Base-by-base conservation (phyloP, 495 filamentous ascomycete species). In the Penicillium egyptiacum region DNA sequence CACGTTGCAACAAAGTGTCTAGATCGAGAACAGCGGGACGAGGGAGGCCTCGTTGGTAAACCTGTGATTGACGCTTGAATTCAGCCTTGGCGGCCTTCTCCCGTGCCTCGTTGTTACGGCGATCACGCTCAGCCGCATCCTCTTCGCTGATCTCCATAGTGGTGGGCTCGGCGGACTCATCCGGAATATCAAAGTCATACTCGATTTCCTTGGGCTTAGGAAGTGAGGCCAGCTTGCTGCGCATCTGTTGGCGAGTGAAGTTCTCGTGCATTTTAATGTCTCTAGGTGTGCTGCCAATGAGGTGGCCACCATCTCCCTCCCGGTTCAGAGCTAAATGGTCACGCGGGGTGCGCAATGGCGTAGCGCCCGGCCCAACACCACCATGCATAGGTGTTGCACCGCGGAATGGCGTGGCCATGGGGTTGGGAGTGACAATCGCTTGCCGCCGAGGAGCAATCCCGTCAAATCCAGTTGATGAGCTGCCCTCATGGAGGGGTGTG, bases 181-280 rank as follows among this genome's bases (percentile, higher is more conserved):
- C 91, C 0, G 94, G 94, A 31, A 96, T 79, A 70, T 96, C 95
- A 28, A 97, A 78, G 56, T 97, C 92, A 84, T 86, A 96, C 57
- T 96, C 92, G 0, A 84, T 87, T 58, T 94, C 88, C 66, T 92
- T 96, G 0, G 94, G 93, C 66, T 90, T 96, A 12, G 94, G 94
- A 23, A 98, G 81, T 4, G 88, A 79, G n/a, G 91, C 81, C 41
- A 98, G 83, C 61, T 87, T 84, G 68, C 72, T 69, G 52, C 74
- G 72, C 31, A 98, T 81, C 57, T 85, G 83, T 49, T 90, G 81
- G 22, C 84, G 86, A 54, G 85, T 71, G 23, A 87, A 83, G 28
- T 86, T 82, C 59, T 98, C 89, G 10, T 83, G 81, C 58, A 90
- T 76, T 65, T 83, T 87, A 42, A 89, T 77, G 49, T 98, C 94